Evolutionary conservation across 345 rosid species (phyloP).

Genomic region (Eucalyptus regnans): DNA sequence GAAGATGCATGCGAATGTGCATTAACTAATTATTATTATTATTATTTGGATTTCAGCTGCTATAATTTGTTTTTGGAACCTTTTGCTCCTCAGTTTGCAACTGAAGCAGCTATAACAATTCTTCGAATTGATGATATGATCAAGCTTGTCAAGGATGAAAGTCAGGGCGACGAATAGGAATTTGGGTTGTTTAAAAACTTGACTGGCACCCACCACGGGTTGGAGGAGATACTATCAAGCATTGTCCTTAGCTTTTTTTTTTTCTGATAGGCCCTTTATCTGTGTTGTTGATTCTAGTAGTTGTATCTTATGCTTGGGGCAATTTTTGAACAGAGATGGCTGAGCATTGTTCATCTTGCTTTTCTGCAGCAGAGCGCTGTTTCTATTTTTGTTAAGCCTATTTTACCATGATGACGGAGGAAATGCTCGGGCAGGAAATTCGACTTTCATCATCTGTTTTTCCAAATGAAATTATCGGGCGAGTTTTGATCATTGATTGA

Average conservation of each 20-base stretch:
- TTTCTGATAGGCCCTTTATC: not conserved
- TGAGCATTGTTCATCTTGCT: not conserved
- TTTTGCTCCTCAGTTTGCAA: slow-evolving; percentile 47
- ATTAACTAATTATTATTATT: not conserved
- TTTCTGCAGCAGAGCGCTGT: not conserved
- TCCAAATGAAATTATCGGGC: not conserved
- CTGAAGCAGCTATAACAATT: slow-evolving; percentile 97
- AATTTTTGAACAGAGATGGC: not conserved
- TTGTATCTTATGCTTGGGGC: not conserved
- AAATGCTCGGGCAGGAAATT: not conserved
- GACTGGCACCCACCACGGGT: not conserved
- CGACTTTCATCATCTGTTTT: not conserved
- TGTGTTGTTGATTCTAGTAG: not conserved
- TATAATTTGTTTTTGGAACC: not conserved
- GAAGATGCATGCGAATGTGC: not conserved
- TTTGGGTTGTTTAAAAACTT: not conserved
- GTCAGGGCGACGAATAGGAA: slow-evolving; percentile 38
- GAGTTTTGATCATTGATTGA: not conserved
- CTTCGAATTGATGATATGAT: slow-evolving; percentile 98
- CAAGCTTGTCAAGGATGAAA: slow-evolving; percentile 85
- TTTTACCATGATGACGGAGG: not conserved
- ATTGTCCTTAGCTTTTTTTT: not conserved
- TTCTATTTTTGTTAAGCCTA: not conserved
- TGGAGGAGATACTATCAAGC: not conserved
- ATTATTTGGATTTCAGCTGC: not conserved